phyloP scores from a whole-genome alignment of 495 filamentous ascomycete species.

The Mycothermus thermophilus region DNA sequence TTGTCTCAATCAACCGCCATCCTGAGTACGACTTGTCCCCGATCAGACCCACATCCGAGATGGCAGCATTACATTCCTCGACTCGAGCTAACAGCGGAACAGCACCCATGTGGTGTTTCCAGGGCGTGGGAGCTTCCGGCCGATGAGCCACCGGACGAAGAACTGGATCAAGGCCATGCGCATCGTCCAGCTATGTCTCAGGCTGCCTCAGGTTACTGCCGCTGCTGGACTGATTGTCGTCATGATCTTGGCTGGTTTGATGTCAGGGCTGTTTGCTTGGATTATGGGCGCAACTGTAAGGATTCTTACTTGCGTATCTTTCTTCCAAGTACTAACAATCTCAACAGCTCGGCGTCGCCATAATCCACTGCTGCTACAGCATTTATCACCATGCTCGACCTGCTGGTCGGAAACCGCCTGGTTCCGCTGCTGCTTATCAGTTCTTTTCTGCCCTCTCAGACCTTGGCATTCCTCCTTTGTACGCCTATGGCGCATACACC shows the following conservation, averaged over 20 bases:
- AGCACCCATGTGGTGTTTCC: slow-evolving; percentile 22
- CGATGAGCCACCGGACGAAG: slow-evolving; percentile 61
- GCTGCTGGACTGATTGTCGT: slow-evolving; percentile 63
- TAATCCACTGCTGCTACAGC: slow-evolving; percentile 56
- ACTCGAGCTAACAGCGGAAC: no score
- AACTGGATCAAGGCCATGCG: slow-evolving; percentile 50
- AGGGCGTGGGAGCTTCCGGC: slow-evolving; percentile 21
- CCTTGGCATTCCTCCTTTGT: slow-evolving; percentile 58
- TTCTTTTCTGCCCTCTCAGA: slow-evolving; percentile 65
- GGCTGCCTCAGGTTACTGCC: slow-evolving; percentile 48
- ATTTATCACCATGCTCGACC: slow-evolving; percentile 62
- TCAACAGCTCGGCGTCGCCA: slow-evolving; percentile 50
- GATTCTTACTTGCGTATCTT: background rate
- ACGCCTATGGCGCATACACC: slow-evolving; percentile 54
- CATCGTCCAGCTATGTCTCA: slow-evolving; percentile 49
- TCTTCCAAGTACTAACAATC: no score
- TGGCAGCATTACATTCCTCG: slow-evolving; percentile 1
- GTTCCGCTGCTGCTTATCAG: slow-evolving; percentile 71
- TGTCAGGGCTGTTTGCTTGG: slow-evolving; percentile 57
- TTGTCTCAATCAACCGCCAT: slow-evolving; percentile 67
- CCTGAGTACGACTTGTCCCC: slow-evolving; percentile 62
- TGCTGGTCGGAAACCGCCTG: slow-evolving; percentile 52
- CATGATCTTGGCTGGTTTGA: slow-evolving; percentile 42
- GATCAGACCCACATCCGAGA: background rate
- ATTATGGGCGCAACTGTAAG: slow-evolving; percentile 62